These are phyloP conservation scores for Aureobasidium sp. DNA, from an alignment of 2,329 filamentous ascomycete genomes.

Conservation along the genomic window DNA sequence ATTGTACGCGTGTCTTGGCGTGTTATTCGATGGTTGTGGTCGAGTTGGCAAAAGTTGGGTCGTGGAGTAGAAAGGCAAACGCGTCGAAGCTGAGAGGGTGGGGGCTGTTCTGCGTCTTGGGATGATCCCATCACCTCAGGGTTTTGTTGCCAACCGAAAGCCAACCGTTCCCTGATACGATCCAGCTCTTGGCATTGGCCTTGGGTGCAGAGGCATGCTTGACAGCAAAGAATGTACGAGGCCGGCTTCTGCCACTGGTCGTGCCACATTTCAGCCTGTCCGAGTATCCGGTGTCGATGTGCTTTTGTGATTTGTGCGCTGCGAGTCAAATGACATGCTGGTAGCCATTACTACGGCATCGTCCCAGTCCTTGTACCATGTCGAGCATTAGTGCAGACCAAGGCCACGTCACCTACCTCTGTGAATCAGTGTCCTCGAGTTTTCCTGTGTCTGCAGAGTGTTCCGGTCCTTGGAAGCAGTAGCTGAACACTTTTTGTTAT, in stretches of 20 bases:
- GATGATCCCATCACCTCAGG: background rate
- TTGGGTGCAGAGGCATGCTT: background rate
- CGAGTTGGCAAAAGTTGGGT: constrained; percentile 12
- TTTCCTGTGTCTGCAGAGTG: background rate
- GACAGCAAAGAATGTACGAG: background rate
- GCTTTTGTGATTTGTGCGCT: background rate
- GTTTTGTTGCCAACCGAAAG: constrained; percentile 5
- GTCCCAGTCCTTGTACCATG: background rate
- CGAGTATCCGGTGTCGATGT: background rate
- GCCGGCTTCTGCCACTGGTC: background rate
- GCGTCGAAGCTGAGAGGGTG: constrained; percentile 4
- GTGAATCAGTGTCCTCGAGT: background rate
- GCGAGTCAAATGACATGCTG: background rate
- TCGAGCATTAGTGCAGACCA: background rate
- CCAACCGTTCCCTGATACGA: constrained; percentile 3
- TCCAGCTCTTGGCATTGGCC: background rate
- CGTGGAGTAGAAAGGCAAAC: constrained; percentile 7
- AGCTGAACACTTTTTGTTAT: background rate
- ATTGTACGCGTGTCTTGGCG: constrained; percentile 14
- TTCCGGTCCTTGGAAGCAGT: background rate
- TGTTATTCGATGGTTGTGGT: background rate
- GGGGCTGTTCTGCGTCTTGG: background rate
- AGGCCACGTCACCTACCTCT: background rate
- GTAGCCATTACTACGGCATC: background rate
- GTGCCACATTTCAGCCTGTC: background rate